Percentiles rank a stretch among this genome's conserved stretches.
Conservation (phyloP, 768 basidiomycete species). For the Agrocybe praecox region DNA sequence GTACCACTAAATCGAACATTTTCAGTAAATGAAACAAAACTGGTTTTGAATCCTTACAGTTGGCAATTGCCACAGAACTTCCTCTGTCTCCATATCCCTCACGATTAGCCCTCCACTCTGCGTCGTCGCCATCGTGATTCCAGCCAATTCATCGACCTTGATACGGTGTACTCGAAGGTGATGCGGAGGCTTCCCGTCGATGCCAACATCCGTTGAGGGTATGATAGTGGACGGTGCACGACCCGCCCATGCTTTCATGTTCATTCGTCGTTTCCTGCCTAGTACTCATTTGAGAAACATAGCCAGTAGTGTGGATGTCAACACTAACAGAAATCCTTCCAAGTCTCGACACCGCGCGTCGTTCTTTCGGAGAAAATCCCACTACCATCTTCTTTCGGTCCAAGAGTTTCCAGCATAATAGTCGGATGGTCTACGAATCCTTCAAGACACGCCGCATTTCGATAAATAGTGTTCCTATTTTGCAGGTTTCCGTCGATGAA, state of each 20-base stretch:
- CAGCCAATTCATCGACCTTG: conserved; percentile 69
- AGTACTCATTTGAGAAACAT: neutral
- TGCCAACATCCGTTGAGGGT: conserved; percentile 9
- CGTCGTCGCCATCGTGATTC: conserved; percentile 62
- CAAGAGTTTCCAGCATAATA: neutral
- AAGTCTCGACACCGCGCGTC: conserved; percentile 40
- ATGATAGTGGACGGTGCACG: conserved; percentile 38
- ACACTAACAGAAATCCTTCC: conserved; percentile 65
- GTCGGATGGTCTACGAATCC: conserved; percentile 36
- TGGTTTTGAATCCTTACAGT: conserved; percentile 35
- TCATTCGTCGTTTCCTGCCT: conserved; percentile 49
- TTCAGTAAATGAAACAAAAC: neutral
- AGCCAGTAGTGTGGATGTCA: neutral
- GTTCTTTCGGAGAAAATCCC: conserved; percentile 36
- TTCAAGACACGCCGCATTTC: conserved; percentile 55
- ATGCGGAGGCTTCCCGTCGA: conserved; percentile 25
- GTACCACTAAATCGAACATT: conserved; percentile 37
- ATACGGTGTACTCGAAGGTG: conserved; percentile 63
- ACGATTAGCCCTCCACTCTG: conserved; percentile 59
- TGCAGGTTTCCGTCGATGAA: conserved; percentile 36
- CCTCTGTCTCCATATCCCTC: conserved; percentile 49
- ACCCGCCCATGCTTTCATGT: conserved; percentile 59
- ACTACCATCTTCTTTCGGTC: neutral
- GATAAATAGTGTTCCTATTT: conserved; percentile 59
- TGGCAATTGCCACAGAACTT: conserved; percentile 65